Evolutionary conservation across 2,329 filamentous ascomycete genomes (phyloP).

Genomic region (Penicillium psychrosexuale): DNA sequence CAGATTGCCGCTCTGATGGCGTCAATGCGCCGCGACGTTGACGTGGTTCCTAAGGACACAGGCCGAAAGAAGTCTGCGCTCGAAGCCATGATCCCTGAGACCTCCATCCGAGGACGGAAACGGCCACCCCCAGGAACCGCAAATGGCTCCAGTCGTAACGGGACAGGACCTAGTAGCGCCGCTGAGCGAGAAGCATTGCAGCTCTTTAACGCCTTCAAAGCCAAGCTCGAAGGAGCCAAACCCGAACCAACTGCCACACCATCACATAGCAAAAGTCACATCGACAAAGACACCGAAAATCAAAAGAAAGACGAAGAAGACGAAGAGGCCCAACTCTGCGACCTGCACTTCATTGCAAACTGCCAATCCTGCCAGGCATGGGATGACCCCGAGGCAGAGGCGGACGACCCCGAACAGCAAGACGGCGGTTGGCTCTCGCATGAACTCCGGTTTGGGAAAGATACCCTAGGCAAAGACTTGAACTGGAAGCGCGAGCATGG

Average conservation of each 20-base stretch:
- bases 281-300: constrained; percentile 12
- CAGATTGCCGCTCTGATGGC: constrained; percentile 47
- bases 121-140: constrained; percentile 39
- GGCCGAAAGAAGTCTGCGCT: constrained; percentile 46
- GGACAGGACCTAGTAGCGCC: constrained; percentile 53
- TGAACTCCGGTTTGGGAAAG: constrained; percentile 78
- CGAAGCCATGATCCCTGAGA: constrained; percentile 49
- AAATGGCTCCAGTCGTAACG: constrained; percentile 29
- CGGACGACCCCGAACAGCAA: constrained; percentile 46
- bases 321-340: constrained; percentile 75
- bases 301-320: constrained; percentile 36
- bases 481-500: constrained; percentile 88
- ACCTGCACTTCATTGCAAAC: constrained; percentile 92
- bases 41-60: constrained; percentile 32
- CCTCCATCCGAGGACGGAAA: constrained; percentile 46
- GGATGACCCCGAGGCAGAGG: constrained; percentile 54
- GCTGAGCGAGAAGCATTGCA: constrained; percentile 64
- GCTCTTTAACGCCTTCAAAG: constrained; percentile 74
- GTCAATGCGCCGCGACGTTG: constrained; percentile 47
- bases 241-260: constrained; percentile 31
- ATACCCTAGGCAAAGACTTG: constrained; percentile 84
- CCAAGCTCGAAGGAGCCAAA: constrained; percentile 60
- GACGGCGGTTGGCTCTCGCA: constrained; percentile 80
- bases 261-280: constrained; percentile 9
- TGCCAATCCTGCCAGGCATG: constrained; percentile 89